A percentile compares a stretch with the other conserved stretches of the same genome.
phyloP scores from a whole-genome alignment of 371 early-diverging fungal species.

The Mucor plumbeus region DNA sequence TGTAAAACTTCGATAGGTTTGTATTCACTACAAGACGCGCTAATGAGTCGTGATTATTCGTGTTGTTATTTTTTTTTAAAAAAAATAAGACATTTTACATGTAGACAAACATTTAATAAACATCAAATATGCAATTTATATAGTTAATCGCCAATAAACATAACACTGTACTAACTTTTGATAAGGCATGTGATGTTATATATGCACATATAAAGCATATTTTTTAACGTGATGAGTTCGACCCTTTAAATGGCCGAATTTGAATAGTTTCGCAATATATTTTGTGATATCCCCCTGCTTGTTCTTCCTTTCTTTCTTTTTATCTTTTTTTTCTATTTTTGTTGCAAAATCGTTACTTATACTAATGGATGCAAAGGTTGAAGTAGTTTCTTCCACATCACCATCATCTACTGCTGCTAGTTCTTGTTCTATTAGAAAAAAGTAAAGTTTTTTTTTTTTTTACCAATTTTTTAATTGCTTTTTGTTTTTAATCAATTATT shows the following conservation, averaged over 20 bases:
- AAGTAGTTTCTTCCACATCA: not conserved
- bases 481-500: not conserved
- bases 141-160: not conserved
- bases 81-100: not conserved
- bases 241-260: constrained; percentile 4
- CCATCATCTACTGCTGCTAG: not conserved
- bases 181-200: not conserved
- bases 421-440: not conserved
- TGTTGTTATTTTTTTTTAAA: not conserved
- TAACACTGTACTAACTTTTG: not conserved
- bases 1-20: constrained; percentile 76
- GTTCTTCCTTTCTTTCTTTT: not conserved
- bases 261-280: not conserved
- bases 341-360: not conserved
- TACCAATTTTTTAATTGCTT: too few species aligned
- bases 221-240: not conserved
- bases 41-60: constrained; percentile 5
- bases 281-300: not conserved
- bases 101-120: not conserved
- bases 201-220: not conserved
- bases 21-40: not conserved
- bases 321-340: not conserved
- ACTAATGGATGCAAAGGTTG: not conserved
- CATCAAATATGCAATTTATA: not conserved
- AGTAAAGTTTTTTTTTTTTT: constrained; percentile 1